A percentile compares a stretch with the other conserved stretches of the same genome.
Evolutionary conservation across 202 grass and related monocot species (phyloP).

Genomic region (Schoenoplectus triqueter): DNA sequence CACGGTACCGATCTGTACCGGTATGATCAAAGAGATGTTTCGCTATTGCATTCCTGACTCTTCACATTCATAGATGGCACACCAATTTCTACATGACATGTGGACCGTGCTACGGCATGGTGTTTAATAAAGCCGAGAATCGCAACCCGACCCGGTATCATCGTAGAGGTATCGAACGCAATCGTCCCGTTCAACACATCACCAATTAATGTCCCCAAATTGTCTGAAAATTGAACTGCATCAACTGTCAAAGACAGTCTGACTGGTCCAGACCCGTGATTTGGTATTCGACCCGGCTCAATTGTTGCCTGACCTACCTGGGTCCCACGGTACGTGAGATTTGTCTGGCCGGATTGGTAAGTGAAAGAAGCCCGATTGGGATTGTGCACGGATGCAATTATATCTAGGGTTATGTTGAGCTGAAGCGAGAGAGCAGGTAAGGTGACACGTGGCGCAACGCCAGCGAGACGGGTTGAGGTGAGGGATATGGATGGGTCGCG

Average conservation of each 20-base stretch:
- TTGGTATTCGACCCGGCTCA: constrained; percentile 47
- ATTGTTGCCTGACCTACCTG: constrained; percentile 51
- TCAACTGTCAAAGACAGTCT: constrained; percentile 50
- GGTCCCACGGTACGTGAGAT: constrained; percentile 57
- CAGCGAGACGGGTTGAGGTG: constrained; percentile 43
- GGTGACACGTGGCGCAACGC: constrained; percentile 50
- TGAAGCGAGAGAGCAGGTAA: constrained; percentile 44
- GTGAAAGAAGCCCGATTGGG: constrained; percentile 74
- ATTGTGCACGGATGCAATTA: constrained; percentile 62
- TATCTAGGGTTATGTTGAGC: constrained; percentile 66
- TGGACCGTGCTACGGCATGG: constrained; percentile 45
- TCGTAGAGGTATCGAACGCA: constrained; percentile 56
- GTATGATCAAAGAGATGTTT: constrained; percentile 53
- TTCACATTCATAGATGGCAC: constrained; percentile 57
- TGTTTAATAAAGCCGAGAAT: constrained; percentile 66
- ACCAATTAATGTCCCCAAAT: constrained; percentile 27
- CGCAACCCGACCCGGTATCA: constrained; percentile 49
- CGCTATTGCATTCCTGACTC: constrained; percentile 55
- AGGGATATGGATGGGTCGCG: constrained; percentile 53
- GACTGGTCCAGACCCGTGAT: constrained; percentile 40
- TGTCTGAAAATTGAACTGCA: constrained; percentile 44
- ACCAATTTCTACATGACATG: constrained; percentile 58
- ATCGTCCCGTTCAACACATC: constrained; percentile 65
- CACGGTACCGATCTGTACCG: constrained; percentile 5
- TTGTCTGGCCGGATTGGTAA: constrained; percentile 38